Percentiles rank a stretch among this genome's conserved stretches.
phyloP scores from a whole-genome alignment of 768 basidiomycete genomes.

The Sporobolomyces phaffii region DNA sequence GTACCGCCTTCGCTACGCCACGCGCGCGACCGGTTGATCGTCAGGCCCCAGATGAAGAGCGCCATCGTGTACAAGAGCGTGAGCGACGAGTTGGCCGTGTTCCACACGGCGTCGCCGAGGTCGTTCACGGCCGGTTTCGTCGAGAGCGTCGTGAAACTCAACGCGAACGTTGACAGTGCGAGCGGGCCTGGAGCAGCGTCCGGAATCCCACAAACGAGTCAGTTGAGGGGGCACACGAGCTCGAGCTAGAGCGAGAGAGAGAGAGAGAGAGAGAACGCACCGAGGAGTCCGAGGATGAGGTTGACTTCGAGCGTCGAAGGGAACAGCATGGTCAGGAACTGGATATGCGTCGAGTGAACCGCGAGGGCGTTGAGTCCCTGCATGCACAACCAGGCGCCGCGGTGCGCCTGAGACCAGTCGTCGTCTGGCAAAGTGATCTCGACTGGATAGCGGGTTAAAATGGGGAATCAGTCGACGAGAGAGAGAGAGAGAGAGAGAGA shows the following conservation, averaged over 20 bases:
- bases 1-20: constrained; percentile 98
- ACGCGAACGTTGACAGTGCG: constrained; percentile 71
- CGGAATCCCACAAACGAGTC: neutral
- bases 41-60: constrained; percentile 85
- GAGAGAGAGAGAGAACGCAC: constrained; percentile 47
- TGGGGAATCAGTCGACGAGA: too few relatives aligned
- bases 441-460: too few relatives aligned
- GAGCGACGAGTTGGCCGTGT: constrained; percentile 94
- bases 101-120: constrained; percentile 69
- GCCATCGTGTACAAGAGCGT: constrained; percentile 85
- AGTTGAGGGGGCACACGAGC: neutral
- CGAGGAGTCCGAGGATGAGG: constrained; percentile 77
- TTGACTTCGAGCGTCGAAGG: constrained; percentile 81
- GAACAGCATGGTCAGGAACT: constrained; percentile 89
- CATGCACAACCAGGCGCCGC: constrained; percentile 77
- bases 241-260: neutral
- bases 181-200: constrained; percentile 65
- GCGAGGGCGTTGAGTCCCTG: constrained; percentile 75
- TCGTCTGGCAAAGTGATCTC: constrained; percentile 26
- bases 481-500: too few relatives aligned
- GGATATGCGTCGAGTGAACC: constrained; percentile 84
- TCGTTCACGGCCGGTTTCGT: constrained; percentile 49
- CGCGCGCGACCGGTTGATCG: constrained; percentile 80
- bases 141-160: constrained; percentile 73
- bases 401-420: constrained; percentile 60